Percentiles rank a stretch among this genome's conserved stretches.
These are phyloP conservation scores for Skeletonema menzelii DNA, from an alignment of 108 stramenopile genomes.

Conservation along the genomic window DNA sequence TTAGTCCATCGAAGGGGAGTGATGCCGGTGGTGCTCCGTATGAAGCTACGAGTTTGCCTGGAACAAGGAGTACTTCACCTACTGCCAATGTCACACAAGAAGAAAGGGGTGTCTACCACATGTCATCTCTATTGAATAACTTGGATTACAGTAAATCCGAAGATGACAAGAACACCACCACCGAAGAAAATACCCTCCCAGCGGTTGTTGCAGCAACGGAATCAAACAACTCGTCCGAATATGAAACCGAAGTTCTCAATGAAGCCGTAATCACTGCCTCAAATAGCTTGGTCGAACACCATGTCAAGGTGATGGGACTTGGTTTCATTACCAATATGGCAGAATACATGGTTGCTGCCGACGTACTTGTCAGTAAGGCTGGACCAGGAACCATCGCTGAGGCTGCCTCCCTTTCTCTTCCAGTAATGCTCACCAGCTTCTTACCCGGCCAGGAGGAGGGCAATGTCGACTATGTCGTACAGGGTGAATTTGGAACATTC, in stretches of 20 bases:
- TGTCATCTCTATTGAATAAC: neutral
- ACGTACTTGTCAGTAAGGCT: slow-evolving; percentile 93
- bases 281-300: neutral
- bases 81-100: neutral
- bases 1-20: slow-evolving; percentile 10
- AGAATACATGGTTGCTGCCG: slow-evolving; percentile 96
- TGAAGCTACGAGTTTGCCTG: slow-evolving; percentile 12
- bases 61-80: slow-evolving; percentile 22
- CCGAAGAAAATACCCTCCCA: neutral
- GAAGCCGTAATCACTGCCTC: neutral
- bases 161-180: neutral
- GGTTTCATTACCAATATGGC: slow-evolving; percentile 96
- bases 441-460: slow-evolving; percentile 90
- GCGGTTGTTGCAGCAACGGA: neutral
- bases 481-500: slow-evolving; percentile 77
- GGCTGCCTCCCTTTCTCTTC: slow-evolving; percentile 92
- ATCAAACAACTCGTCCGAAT: neutral
- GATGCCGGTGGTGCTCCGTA: neutral
- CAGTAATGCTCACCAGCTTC: slow-evolving; percentile 91
- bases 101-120: slow-evolving; percentile 8
- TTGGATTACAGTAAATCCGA: slow-evolving; percentile 6
- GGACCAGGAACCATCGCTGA: slow-evolving; percentile 99
- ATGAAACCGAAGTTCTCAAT: neutral
- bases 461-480: slow-evolving; percentile 86
- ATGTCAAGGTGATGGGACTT: slow-evolving; percentile 67